Evolutionary conservation across 805 yeast genomes (phyloP).

Genomic region (Candida fluviatilis): DNA sequence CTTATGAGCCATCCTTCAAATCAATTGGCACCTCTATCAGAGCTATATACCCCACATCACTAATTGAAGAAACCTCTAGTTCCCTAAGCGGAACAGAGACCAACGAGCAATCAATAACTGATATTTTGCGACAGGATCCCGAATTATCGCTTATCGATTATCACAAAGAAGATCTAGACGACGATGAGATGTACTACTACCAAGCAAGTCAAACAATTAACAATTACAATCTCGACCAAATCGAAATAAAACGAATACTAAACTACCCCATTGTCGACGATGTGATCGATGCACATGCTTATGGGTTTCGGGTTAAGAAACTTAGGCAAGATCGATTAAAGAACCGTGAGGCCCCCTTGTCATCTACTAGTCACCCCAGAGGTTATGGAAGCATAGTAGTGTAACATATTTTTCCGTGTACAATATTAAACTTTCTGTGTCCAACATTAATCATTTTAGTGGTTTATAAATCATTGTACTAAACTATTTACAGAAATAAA

Average conservation of each 20-base stretch:
- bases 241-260: conserved; percentile 28
- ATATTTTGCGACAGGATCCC: conserved; percentile 5
- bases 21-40: conserved; percentile 30
- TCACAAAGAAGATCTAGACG: conserved; percentile 31
- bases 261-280: conserved; percentile 46
- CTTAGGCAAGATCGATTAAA: conserved; percentile 17
- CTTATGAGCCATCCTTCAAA: conserved; percentile 23
- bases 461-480: background rate
- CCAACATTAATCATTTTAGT: no score
- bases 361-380: conserved; percentile 11
- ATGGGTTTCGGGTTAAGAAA: conserved; percentile 39
- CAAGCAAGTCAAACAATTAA: conserved; percentile 26
- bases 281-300: conserved; percentile 33
- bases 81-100: conserved; percentile 2
- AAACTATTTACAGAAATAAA: background rate
- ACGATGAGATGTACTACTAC: conserved; percentile 33
- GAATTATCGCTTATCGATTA: conserved; percentile 23
- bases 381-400: conserved; percentile 23
- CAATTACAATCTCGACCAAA: conserved; percentile 31
- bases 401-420: background rate
- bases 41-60: conserved; percentile 28
- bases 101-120: conserved; percentile 4
- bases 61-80: conserved; percentile 10
- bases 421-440: background rate
- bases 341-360: conserved; percentile 4